Evolutionary conservation across 2,329 filamentous ascomycete species (phyloP).

Genomic region (Neofusicoccum sp.): DNA sequence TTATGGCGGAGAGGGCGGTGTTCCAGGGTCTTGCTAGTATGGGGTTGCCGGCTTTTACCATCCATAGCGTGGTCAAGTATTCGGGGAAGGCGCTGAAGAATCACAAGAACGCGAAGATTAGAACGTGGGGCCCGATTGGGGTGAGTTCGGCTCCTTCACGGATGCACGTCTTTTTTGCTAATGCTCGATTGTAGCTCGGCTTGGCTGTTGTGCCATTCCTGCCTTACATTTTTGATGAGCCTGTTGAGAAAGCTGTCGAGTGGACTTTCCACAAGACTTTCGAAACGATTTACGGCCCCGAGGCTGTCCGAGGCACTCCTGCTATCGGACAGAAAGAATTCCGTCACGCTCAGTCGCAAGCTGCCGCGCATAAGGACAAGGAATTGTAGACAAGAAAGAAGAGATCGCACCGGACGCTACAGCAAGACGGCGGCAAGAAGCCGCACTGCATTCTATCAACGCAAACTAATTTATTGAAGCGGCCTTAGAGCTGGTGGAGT

Average conservation of each 20-base stretch:
- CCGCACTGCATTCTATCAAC: no score
- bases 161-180: neutral
- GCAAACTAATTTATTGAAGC: no score
- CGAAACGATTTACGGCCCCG: slow-evolving; percentile 65
- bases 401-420: no score
- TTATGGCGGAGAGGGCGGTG: slow-evolving; percentile 86
- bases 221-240: slow-evolving; percentile 83
- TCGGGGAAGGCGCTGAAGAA: slow-evolving; percentile 83
- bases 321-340: slow-evolving; percentile 39
- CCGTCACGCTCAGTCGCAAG: slow-evolving; percentile 33
- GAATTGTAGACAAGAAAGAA: slow-evolving; percentile 32
- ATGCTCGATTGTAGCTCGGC: slow-evolving; percentile 49
- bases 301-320: slow-evolving; percentile 50
- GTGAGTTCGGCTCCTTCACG: slow-evolving; percentile 55
- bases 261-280: slow-evolving; percentile 86
- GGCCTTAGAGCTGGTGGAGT: no score
- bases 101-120: slow-evolving; percentile 66
- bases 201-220: slow-evolving; percentile 72
- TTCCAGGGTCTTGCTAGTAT: slow-evolving; percentile 92
- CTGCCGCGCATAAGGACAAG: slow-evolving; percentile 32
- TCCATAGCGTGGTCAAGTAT: slow-evolving; percentile 89
- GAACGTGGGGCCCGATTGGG: slow-evolving; percentile 89
- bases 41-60: slow-evolving; percentile 90
- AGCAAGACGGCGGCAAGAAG: no score
- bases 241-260: slow-evolving; percentile 88